phyloP scores from a whole-genome alignment of 305 asterid genomes.

The Andrographis paniculata region DNA sequence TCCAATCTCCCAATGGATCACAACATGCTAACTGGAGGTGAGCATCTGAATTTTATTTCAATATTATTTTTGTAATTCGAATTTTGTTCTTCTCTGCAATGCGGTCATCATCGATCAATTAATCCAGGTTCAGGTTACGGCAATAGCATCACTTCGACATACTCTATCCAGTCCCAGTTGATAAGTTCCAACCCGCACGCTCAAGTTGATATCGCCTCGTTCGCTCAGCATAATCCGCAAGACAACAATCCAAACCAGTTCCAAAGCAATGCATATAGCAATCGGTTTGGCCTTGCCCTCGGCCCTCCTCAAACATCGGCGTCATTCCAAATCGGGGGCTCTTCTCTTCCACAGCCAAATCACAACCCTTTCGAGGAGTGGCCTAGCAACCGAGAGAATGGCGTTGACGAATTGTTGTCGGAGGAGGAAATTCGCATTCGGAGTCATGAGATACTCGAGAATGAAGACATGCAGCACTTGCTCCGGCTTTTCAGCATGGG shows the following conservation, averaged over 20 bases:
- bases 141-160: conserved; percentile 38
- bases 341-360: conserved; percentile 33
- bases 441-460: conserved; percentile 85
- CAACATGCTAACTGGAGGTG: conserved; percentile 62
- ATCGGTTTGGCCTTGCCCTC: conserved; percentile 52
- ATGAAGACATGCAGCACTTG: conserved; percentile 91
- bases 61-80: neutral
- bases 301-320: conserved; percentile 65
- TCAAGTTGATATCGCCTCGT: conserved; percentile 34
- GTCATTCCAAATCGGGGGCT: conserved; percentile 30
- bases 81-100: conserved; percentile 3
- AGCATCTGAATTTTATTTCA: conserved; percentile 1
- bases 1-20: conserved; percentile 54
- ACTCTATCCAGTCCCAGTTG: conserved; percentile 35
- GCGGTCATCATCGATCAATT: neutral
- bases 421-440: conserved; percentile 86
- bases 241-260: conserved; percentile 30
- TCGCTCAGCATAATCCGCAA: conserved; percentile 31
- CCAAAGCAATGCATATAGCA: conserved; percentile 23
- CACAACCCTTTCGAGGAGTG: conserved; percentile 70
- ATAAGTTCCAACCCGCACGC: conserved; percentile 5
- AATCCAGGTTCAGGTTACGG: conserved; percentile 40
- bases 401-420: conserved; percentile 59
- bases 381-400: conserved; percentile 56
- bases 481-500: conserved; percentile 86